phyloP scores from a whole-genome alignment of 116 monocot species.

The Iris pallida region DNA sequence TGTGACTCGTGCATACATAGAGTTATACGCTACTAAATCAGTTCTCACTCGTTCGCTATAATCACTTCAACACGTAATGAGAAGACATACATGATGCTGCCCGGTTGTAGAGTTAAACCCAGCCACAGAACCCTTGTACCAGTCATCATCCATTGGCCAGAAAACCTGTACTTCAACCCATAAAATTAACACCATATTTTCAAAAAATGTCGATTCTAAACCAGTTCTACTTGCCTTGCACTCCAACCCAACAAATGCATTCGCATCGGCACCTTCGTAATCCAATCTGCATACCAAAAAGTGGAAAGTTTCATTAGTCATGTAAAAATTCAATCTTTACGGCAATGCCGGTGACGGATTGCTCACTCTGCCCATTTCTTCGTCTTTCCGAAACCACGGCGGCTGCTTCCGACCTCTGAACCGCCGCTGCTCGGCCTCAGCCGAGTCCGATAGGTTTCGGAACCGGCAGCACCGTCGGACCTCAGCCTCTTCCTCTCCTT shows the following conservation, averaged over 20 bases:
- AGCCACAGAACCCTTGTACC: conserved; percentile 72
- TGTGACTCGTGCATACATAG: too few relatives aligned
- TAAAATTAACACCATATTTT: neutral
- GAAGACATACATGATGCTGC: conserved; percentile 54
- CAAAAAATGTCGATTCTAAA: too few relatives aligned
- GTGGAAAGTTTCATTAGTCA: too few relatives aligned
- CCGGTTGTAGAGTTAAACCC: conserved; percentile 40
- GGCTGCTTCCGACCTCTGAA: neutral
- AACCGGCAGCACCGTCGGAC: too few relatives aligned
- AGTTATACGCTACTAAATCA: too few relatives aligned
- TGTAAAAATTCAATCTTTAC: neutral
- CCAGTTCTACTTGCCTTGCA: conserved; percentile 65
- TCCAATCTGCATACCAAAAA: conserved; percentile 47
- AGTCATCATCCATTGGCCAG: conserved; percentile 91
- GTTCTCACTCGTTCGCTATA: too few relatives aligned
- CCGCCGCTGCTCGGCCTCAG: conserved; percentile 13
- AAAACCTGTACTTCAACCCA: conserved; percentile 50
- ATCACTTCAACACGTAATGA: too few relatives aligned
- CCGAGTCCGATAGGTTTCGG: too few relatives aligned
- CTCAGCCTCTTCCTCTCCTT: too few relatives aligned
- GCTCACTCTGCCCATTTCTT: conserved; percentile 87
- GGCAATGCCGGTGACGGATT: neutral
- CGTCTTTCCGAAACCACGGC: conserved; percentile 12
- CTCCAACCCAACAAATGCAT: conserved; percentile 58
- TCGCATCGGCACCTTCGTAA: conserved; percentile 62